Evolutionary conservation across 495 filamentous ascomycete species (phyloP).

Genomic region (Talaromyces thailandensis): DNA sequence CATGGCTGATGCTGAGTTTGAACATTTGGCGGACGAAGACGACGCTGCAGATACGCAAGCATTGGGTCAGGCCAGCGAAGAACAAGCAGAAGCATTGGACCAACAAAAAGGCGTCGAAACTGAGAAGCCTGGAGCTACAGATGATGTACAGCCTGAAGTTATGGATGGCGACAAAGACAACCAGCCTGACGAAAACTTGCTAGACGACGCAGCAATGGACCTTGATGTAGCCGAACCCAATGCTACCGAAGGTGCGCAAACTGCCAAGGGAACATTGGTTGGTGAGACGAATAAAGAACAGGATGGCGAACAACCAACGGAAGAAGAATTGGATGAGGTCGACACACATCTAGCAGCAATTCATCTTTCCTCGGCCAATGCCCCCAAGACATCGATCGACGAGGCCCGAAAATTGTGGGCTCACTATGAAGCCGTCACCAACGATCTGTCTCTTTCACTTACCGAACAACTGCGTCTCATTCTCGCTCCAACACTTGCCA

Average conservation of each 20-base stretch:
- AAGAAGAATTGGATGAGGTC: constrained; percentile 60
- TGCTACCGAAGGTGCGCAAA: constrained; percentile 27
- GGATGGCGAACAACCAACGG: constrained; percentile 36
- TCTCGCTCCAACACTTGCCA: constrained; percentile 85
- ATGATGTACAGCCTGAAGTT: constrained; percentile 51
- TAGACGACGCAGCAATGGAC: constrained; percentile 39
- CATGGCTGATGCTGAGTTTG: constrained; percentile 69
- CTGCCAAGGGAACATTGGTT: constrained; percentile 10
- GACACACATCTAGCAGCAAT: constrained; percentile 66
- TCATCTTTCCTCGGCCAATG: constrained; percentile 47
- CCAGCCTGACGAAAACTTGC: constrained; percentile 35
- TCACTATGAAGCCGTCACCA: constrained; percentile 72
- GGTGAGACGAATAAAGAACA: constrained; percentile 23
- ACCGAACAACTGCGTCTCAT: constrained; percentile 94
- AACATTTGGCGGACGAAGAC: constrained; percentile 80
- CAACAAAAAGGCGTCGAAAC: constrained; percentile 76
- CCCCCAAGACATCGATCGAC: constrained; percentile 32
- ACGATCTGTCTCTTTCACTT: constrained; percentile 72
- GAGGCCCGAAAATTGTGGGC: constrained; percentile 79
- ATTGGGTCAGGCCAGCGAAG: constrained; percentile 77
- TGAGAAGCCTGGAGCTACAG: constrained; percentile 46
- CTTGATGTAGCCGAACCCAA: constrained; percentile 26
- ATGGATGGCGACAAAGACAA: constrained; percentile 42
- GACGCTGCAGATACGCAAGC: constrained; percentile 78
- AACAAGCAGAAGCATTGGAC: constrained; percentile 74